phyloP scores from a whole-genome alignment of 2,329 filamentous ascomycete species.

The Pyricularia pennisetigena region DNA sequence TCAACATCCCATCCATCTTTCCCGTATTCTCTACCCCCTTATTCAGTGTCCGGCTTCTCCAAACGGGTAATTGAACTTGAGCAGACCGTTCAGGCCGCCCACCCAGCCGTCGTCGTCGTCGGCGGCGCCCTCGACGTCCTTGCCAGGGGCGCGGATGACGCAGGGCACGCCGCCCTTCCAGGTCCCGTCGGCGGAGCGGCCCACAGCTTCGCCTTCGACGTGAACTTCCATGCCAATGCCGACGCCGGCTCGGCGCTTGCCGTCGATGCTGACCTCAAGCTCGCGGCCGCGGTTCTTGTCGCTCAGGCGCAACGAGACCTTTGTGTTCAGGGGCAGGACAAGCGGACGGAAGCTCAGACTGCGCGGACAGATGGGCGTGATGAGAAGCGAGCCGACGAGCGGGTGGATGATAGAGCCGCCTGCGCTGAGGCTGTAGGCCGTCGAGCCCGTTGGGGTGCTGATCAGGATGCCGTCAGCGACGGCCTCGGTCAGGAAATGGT shows the following conservation, averaged over 20 bases:
- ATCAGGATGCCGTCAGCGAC: slow-evolving; percentile 94
- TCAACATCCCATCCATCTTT: background rate
- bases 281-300: slow-evolving; percentile 68
- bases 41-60: slow-evolving; percentile 44
- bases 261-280: slow-evolving; percentile 72
- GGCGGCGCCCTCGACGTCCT: slow-evolving; percentile 27
- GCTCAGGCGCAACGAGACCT: slow-evolving; percentile 72
- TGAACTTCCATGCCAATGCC: slow-evolving; percentile 73
- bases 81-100: slow-evolving; percentile 78
- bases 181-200: slow-evolving; percentile 26
- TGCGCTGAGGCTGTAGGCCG: slow-evolving; percentile 87
- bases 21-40: background rate
- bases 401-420: slow-evolving; percentile 94
- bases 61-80: slow-evolving; percentile 98
- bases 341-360: slow-evolving; percentile 87
- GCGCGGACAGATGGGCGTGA: slow-evolving; percentile 90
- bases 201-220: slow-evolving; percentile 78
- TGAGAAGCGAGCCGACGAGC: slow-evolving; percentile 73
- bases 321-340: slow-evolving; percentile 77
- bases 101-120: slow-evolving; percentile 91
- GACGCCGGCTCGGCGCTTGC: slow-evolving; percentile 57
- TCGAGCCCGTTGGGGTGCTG: slow-evolving; percentile 88
- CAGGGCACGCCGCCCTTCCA: slow-evolving; percentile 82
- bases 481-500: slow-evolving; percentile 82
- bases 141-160: slow-evolving; percentile 58